Conservation (phyloP, 257 asterid genomes). For the Nicotiana attenuata region DNA sequence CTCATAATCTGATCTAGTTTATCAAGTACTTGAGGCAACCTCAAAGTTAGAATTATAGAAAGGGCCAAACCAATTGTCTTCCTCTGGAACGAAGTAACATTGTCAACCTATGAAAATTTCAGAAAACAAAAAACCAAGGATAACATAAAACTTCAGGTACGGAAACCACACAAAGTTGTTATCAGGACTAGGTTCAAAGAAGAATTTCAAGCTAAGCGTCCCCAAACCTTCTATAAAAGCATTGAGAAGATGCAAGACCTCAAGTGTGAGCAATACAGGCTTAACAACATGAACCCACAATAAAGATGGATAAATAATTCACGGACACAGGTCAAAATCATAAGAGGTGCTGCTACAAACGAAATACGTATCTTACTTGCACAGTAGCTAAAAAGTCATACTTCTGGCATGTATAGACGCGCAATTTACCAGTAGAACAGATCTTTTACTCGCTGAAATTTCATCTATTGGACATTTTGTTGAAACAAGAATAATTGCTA, state of each 20-base stretch:
- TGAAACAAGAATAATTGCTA: background rate
- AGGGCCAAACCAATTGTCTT: slow-evolving; percentile 81
- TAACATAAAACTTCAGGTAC: background rate
- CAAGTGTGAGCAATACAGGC: background rate
- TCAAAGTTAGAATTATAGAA: slow-evolving; percentile 69
- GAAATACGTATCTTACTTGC: background rate
- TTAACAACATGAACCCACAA: background rate
- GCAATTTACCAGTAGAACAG: background rate
- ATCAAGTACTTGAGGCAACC: slow-evolving; percentile 91
- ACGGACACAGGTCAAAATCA: background rate
- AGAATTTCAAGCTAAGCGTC: background rate
- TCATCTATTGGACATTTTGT: background rate
- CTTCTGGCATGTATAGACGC: background rate
- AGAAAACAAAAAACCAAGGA: slow-evolving; percentile 2
- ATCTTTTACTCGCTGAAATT: background rate
- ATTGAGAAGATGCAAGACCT: background rate
- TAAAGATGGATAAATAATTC: background rate
- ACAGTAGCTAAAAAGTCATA: background rate
- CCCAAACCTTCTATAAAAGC: background rate
- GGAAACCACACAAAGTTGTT: background rate
- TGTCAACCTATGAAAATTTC: slow-evolving; percentile 56
- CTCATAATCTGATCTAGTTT: slow-evolving; percentile 89
- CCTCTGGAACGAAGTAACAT: slow-evolving; percentile 57
- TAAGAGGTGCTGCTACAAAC: background rate
- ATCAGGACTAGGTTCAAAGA: background rate